These are phyloP conservation scores for Fagopyrum homotropicum DNA, from an alignment of 148 eudicot genomes.

Conservation along the genomic window DNA sequence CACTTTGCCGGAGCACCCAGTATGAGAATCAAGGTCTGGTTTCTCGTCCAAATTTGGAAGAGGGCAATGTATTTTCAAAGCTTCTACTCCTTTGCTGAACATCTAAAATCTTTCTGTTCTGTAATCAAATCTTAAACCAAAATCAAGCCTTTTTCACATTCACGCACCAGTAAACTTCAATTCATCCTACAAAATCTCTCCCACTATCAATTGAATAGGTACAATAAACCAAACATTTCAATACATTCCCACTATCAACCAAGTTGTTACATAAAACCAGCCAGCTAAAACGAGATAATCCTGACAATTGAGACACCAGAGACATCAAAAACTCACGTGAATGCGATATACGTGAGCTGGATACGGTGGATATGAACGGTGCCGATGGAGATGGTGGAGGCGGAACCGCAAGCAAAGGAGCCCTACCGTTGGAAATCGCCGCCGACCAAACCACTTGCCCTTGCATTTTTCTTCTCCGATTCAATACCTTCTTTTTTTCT, in stretches of 20 bases:
- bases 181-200: neutral
- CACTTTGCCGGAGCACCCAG: neutral
- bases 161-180: neutral
- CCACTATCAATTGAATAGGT: neutral
- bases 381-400: neutral
- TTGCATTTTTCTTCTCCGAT: neutral
- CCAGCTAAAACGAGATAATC: neutral
- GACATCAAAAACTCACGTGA: neutral
- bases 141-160: neutral
- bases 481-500: neutral
- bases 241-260: neutral
- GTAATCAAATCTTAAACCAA: neutral
- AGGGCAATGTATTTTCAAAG: neutral
- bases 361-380: neutral
- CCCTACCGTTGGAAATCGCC: slow-evolving; percentile 1
- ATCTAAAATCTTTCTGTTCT: neutral
- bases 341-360: neutral
- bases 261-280: neutral
- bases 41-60: neutral
- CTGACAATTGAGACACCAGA: neutral
- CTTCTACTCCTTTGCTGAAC: neutral
- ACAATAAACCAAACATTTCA: neutral
- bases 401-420: slow-evolving; percentile 4
- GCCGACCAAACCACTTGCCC: neutral
- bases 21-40: neutral